Percentiles rank a stretch among this genome's conserved stretches.
These are phyloP conservation scores for Microdochium paspali DNA, from an alignment of 2,329 filamentous ascomycete species.

Conservation along the genomic window DNA sequence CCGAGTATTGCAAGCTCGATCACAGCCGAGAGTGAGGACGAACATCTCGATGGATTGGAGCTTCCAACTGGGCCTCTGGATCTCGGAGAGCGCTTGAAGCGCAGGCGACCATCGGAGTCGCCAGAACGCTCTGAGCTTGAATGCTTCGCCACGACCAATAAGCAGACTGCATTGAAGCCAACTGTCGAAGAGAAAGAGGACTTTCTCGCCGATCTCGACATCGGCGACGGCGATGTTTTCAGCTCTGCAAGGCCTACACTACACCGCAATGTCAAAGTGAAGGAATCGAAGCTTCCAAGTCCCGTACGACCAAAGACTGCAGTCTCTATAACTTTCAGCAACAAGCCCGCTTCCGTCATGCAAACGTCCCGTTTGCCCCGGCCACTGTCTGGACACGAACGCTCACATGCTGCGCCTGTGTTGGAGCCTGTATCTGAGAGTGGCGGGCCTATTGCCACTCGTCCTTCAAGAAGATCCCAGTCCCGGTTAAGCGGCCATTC, in stretches of 20 bases:
- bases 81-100: constrained; percentile 69
- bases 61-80: constrained; percentile 77
- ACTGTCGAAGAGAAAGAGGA: constrained; percentile 54
- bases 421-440: constrained; percentile 92
- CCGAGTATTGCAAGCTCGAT: constrained; percentile 88
- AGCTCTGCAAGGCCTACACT: constrained; percentile 71
- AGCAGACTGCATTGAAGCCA: too few species aligned
- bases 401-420: constrained; percentile 57
- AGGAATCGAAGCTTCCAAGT: constrained; percentile 58
- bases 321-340: constrained; percentile 85
- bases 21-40: constrained; percentile 87
- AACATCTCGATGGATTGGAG: constrained; percentile 81
- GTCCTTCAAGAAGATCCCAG: constrained; percentile 49
- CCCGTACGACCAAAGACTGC: constrained; percentile 64
- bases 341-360: constrained; percentile 46
- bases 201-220: constrained; percentile 77
- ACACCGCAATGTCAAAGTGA: constrained; percentile 87
- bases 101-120: constrained; percentile 53
- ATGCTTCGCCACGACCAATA: constrained; percentile 15
- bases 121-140: constrained; percentile 32
- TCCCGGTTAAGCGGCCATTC: constrained; percentile 58
- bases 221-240: constrained; percentile 76
- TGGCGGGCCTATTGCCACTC: constrained; percentile 56
- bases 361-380: constrained; percentile 67
- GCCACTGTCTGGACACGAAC: constrained; percentile 58